Conservation (phyloP, 2,329 filamentous ascomycete genomes). For the Penicillium italicum region DNA sequence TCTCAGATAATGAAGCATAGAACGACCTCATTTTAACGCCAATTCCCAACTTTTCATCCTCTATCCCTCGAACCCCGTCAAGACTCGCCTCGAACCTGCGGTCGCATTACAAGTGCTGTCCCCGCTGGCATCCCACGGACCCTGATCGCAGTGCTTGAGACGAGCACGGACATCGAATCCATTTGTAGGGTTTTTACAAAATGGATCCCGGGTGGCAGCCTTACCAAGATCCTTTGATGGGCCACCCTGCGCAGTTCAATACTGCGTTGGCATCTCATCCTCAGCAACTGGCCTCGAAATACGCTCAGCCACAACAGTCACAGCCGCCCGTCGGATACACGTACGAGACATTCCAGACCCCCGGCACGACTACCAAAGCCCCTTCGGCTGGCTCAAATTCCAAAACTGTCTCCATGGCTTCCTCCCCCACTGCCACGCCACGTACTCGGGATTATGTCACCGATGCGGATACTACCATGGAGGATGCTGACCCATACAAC, state of each 20-base stretch:
- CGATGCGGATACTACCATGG: slow-evolving; percentile 78
- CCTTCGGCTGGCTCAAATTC: slow-evolving; percentile 40
- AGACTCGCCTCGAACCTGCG: slow-evolving; percentile 12
- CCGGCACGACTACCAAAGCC: slow-evolving; percentile 32
- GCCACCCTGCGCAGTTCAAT: slow-evolving; percentile 63
- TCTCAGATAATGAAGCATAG: slow-evolving; percentile 26
- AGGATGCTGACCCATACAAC: slow-evolving; percentile 82
- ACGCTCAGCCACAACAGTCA: slow-evolving; percentile 43
- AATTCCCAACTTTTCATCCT: slow-evolving; percentile 18
- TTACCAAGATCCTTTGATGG: slow-evolving; percentile 61
- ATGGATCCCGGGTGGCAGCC: slow-evolving; percentile 63
- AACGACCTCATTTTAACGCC: slow-evolving; percentile 19
- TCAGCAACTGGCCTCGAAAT: slow-evolving; percentile 50
- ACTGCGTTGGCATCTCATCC: slow-evolving; percentile 50
- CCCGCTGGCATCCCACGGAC: slow-evolving; percentile 24
- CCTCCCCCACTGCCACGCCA: slow-evolving; percentile 57
- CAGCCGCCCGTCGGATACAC: slow-evolving; percentile 60
- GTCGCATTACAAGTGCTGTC: slow-evolving; percentile 30
- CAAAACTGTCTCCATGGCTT: slow-evolving; percentile 53
- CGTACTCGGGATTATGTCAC: slow-evolving; percentile 62
- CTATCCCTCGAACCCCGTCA: slow-evolving; percentile 20
- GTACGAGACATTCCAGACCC: slow-evolving; percentile 63
- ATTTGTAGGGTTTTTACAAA: slow-evolving; percentile 24
- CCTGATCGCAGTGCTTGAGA: slow-evolving; percentile 30
- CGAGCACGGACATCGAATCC: slow-evolving; percentile 14